Evolutionary conservation across 1,139 yeast species (phyloP).

Genomic region (Hyphopichia fennica): DNA sequence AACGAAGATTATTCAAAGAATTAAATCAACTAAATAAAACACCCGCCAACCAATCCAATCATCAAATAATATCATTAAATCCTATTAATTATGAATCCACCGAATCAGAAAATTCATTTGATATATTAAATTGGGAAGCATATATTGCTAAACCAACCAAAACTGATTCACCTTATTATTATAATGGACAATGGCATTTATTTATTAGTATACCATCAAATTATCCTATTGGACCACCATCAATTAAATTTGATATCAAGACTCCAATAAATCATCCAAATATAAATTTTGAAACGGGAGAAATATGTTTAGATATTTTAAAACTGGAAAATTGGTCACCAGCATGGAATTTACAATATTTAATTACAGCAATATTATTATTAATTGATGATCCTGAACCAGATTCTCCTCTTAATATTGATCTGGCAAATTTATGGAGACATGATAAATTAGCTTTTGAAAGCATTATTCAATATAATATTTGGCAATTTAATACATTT

Average conservation of each 20-base stretch:
- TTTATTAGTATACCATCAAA: slow-evolving; percentile 47
- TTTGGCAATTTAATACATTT: slow-evolving; percentile 40
- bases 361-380: slow-evolving; percentile 70
- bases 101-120: slow-evolving; percentile 8
- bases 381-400: slow-evolving; percentile 80
- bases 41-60: slow-evolving; percentile 23
- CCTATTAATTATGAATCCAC: slow-evolving; percentile 34
- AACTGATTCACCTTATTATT: slow-evolving; percentile 43
- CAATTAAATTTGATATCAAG: slow-evolving; percentile 41
- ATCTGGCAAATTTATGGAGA: slow-evolving; percentile 75
- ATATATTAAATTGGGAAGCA: slow-evolving; percentile 61
- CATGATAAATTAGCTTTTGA: slow-evolving; percentile 55
- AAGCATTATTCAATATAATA: slow-evolving; percentile 62
- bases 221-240: slow-evolving; percentile 77
- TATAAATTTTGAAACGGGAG: slow-evolving; percentile 68
- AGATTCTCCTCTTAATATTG: slow-evolving; percentile 81
- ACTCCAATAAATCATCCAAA: slow-evolving; percentile 74
- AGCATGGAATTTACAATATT: slow-evolving; percentile 76
- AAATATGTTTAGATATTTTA: slow-evolving; percentile 80
- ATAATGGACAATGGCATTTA: slow-evolving; percentile 59
- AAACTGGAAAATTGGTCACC: slow-evolving; percentile 76
- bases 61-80: slow-evolving; percentile 39
- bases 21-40: slow-evolving; percentile 21
- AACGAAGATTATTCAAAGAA: slow-evolving; percentile 31
- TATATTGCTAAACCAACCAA: slow-evolving; percentile 53